Evolutionary conservation across 345 rosid genomes (phyloP), one percentile per base, ranked within the genome.

Genomic region (Hirschfeldia incana): DNA sequence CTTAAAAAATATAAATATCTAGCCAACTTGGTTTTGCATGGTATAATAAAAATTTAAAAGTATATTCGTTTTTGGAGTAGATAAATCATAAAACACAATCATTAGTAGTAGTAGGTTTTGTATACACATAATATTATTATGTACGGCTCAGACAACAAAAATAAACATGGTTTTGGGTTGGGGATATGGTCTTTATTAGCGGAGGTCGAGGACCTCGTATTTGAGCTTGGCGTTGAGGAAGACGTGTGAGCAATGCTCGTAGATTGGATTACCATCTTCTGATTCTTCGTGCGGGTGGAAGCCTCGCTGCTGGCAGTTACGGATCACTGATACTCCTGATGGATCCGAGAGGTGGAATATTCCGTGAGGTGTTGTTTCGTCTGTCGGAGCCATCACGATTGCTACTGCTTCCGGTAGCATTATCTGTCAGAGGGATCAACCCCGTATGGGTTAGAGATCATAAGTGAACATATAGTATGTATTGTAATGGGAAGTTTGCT

Each of bases 251-350:
- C 97, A 93, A 77, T 93, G 98, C 82, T 95, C 98, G 33, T 95
- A 95, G 66, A 95, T 87, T 30, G 94, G 83, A 78, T 62, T 93
- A 58, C 98, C 94, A 26, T 93, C 94, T 49, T 51, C 64, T 53
- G 98, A 80, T 81, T 95, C 97, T 76, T 95, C 98, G 29, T 95
- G 98, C 15, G 98, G 98, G 82, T 95, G 99, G 83, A 95, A 95
- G 27, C 99, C 99, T 37, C 97, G 87, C 79, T 95, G 91, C 80
- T 91, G 94, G 84, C 99, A 95, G 73, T 89, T 91, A 15, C 99
- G 93, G 53, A 93, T 93, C 46, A 88, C 88, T 1, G 91, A 85
- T 37, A 93, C 96, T 0, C 99, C 99, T 0, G 89, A 82, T 1
- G 99, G 99, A 77, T 93, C 99, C 0, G 98, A 95, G 68, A 95